These are phyloP conservation scores for Ilyonectria destructans DNA, from an alignment of 2,329 filamentous ascomycete species.

Conservation along the genomic window DNA sequence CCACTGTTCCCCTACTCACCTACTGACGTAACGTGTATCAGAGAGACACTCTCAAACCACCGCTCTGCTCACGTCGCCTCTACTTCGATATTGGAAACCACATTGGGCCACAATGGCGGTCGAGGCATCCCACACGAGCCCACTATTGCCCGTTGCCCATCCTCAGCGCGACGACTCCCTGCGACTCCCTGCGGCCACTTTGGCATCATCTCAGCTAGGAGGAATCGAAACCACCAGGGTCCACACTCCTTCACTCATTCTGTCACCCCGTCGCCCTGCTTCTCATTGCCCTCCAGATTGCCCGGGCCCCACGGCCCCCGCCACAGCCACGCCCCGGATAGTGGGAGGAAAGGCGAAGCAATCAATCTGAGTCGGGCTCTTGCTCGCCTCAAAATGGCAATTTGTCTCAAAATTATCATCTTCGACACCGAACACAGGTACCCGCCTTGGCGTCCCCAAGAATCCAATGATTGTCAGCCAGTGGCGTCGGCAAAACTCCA, in stretches of 20 bases:
- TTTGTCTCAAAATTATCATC: neutral
- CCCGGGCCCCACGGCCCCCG: neutral
- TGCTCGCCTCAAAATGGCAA: neutral
- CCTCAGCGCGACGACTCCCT: neutral
- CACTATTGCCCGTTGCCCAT: neutral
- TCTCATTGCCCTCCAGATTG: neutral
- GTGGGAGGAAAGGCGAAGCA: neutral
- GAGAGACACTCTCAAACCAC: neutral
- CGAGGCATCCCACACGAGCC: neutral
- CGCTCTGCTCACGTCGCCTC: neutral
- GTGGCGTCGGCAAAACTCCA: neutral
- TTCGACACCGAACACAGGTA: neutral
- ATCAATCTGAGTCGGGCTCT: constrained; percentile 6
- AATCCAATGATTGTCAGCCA: neutral
- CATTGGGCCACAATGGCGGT: neutral
- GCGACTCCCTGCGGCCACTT: neutral
- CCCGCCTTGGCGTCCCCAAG: neutral
- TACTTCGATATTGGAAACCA: no score
- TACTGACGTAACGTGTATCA: neutral
- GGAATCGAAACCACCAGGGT: neutral
- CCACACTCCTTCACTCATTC: neutral
- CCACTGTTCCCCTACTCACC: neutral
- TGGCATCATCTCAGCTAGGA: neutral
- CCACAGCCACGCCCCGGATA: neutral
- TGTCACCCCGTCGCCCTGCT: neutral